Evolutionary conservation across 306 rosid genomes (phyloP).

Genomic region (Hippophae gyantsensis): DNA sequence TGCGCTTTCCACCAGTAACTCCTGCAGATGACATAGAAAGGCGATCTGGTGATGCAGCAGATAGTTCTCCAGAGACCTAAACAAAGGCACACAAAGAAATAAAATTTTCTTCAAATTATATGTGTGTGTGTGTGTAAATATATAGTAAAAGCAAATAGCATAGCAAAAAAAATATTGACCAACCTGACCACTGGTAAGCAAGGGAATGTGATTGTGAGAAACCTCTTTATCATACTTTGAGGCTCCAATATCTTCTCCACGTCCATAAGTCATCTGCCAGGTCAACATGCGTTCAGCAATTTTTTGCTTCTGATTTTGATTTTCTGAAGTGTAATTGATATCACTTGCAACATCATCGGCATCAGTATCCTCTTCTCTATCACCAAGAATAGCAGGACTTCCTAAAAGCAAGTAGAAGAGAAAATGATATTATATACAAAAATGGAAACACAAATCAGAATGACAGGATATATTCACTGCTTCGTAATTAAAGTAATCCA

Average conservation of each 20-base stretch:
- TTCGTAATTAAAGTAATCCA: neutral
- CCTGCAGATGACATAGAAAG: slow-evolving; percentile 86
- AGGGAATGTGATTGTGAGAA: slow-evolving; percentile 60
- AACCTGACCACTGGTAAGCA: slow-evolving; percentile 66
- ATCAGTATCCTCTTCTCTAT: slow-evolving; percentile 53
- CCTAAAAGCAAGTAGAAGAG: slow-evolving; percentile 40
- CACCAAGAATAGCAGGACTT: slow-evolving; percentile 84
- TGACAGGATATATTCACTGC: neutral
- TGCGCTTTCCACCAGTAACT: slow-evolving; percentile 55
- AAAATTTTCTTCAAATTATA: neutral
- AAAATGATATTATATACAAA: neutral
- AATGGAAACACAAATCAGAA: neutral
- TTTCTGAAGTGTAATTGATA: slow-evolving; percentile 63
- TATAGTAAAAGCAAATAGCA: neutral
- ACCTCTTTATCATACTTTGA: slow-evolving; percentile 74
- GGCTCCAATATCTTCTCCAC: slow-evolving; percentile 48
- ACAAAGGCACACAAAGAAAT: slow-evolving; percentile 13
- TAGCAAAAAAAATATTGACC: slow-evolving; percentile 17
- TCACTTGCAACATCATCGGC: slow-evolving; percentile 52
- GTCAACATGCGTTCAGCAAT: slow-evolving; percentile 78
- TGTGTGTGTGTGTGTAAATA: neutral
- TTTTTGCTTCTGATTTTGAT: slow-evolving; percentile 74
- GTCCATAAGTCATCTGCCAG: slow-evolving; percentile 74
- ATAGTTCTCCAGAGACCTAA: slow-evolving; percentile 87
- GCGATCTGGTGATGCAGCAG: slow-evolving; percentile 90